Percentiles rank a stretch among this genome's conserved stretches.
Conservation (phyloP, 2,329 filamentous ascomycete species). For the Stylonectria norvegica region DNA sequence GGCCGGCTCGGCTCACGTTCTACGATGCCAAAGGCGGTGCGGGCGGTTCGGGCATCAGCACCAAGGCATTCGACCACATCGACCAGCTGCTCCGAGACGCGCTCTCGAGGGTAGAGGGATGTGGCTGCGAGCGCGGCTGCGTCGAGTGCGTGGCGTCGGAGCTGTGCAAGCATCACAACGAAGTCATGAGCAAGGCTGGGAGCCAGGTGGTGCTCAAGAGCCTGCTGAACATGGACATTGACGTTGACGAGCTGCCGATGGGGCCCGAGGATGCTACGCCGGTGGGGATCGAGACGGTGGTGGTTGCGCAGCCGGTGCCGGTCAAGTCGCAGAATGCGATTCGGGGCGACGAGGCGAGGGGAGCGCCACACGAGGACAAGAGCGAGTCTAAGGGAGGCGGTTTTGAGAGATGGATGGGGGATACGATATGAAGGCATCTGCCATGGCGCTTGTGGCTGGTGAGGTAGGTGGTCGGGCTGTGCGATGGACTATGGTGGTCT, state of each 20-base stretch:
- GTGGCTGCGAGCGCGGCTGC: slow-evolving; percentile 76
- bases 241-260: slow-evolving; percentile 81
- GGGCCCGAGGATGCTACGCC: slow-evolving; percentile 70
- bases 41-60: slow-evolving; percentile 78
- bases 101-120: slow-evolving; percentile 70
- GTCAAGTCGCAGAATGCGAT: slow-evolving; percentile 22
- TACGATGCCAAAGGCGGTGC: slow-evolving; percentile 92
- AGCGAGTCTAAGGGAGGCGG: slow-evolving; percentile 21
- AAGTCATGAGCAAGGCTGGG: slow-evolving; percentile 91
- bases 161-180: slow-evolving; percentile 78
- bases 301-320: slow-evolving; percentile 66
- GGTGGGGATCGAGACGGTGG: slow-evolving; percentile 76
- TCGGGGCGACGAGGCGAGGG: slow-evolving; percentile 2
- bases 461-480: too few species aligned
- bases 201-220: slow-evolving; percentile 76
- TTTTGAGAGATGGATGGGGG: slow-evolving; percentile 27
- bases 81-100: slow-evolving; percentile 75
- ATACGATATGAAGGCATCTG: slow-evolving; percentile 15
- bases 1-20: slow-evolving; percentile 85
- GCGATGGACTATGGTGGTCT: neutral
- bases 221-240: slow-evolving; percentile 72
- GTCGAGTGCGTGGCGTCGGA: slow-evolving; percentile 87
- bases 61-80: slow-evolving; percentile 91
- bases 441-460: too few species aligned
- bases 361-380: slow-evolving; percentile 18